These are phyloP conservation scores for Pyrenochaeta sp. DNA, from an alignment of 2,329 filamentous ascomycete genomes.

Conservation along the genomic window DNA sequence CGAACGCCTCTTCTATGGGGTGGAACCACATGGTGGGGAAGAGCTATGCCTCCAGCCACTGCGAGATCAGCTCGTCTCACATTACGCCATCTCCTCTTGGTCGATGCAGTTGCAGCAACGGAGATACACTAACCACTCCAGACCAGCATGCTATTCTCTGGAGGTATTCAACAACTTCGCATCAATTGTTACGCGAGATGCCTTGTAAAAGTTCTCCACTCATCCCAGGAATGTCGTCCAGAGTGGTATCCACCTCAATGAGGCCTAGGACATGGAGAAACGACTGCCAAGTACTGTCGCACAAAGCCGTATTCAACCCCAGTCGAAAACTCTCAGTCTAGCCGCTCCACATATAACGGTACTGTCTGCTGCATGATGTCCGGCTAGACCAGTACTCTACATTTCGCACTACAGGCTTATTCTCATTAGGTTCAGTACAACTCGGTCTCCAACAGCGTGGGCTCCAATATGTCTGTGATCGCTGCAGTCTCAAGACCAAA, in stretches of 20 bases:
- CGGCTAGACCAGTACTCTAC: neutral
- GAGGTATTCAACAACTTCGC: constrained; percentile 14
- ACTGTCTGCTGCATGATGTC: constrained; percentile 1
- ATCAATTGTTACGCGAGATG: constrained; percentile 27
- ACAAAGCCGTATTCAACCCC: constrained; percentile 5
- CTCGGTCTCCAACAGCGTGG: neutral
- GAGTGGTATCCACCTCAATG: constrained; percentile 4
- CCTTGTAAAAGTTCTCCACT: constrained; percentile 13
- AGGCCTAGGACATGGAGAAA: constrained; percentile 18
- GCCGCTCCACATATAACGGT: constrained; percentile 7
- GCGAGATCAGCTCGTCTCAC: constrained; percentile 20
- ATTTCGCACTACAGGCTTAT: constrained; percentile 2
- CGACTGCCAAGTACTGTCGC: constrained; percentile 15
- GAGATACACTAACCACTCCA: constrained; percentile 4
- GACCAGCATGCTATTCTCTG: constrained; percentile 27
- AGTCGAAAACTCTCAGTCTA: constrained; percentile 4
- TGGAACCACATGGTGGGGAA: constrained; percentile 38
- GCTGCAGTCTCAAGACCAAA: constrained; percentile 2
- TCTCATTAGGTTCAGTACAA: constrained; percentile 1
- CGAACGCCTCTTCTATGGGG: constrained; percentile 37
- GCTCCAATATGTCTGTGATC: neutral
- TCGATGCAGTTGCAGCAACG: neutral
- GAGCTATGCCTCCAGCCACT: constrained; percentile 31
- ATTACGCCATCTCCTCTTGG: constrained; percentile 12
- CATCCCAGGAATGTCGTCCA: constrained; percentile 22